Base-by-base conservation (phyloP, 257 asterid genomes). In the Perilla frutescens region DNA sequence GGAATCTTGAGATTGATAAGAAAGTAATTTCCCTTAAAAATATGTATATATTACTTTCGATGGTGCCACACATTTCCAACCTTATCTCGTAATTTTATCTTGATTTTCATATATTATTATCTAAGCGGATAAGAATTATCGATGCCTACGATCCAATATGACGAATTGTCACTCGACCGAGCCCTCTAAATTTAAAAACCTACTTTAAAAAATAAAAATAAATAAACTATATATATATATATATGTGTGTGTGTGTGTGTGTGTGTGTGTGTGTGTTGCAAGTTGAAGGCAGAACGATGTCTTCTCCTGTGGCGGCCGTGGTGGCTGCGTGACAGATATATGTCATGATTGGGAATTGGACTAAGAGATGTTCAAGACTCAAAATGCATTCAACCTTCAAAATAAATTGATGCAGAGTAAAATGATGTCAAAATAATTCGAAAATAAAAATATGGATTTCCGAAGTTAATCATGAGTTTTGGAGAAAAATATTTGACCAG, bases 261-360 rank as follows among this genome's bases (percentile, higher is more conserved):
- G n/a, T n/a, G n/a, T n/a, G n/a, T n/a, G n/a, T n/a, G n/a, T n/a
- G n/a, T 34, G 3, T 48, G 8, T 53, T 15, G 41, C 62, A 62
- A 69, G 49, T 50, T 76, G 70, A 12, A 53, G 13, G 32, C 20
- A 20, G 26, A 20, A 20, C 9, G 15, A 31, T 54, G 11, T 43
- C 50, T 66, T 74, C 71, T 29, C 6, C 29, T 40, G 55, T 60
- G 66, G 71, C 50, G 71, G 70, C 74, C 40, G 47, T 62, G 20
- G 14, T 39, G 54, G 29, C 56, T 20, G 51, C 36, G 57, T 2
- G 20, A 68, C 40, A 47, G 12, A 37, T 8, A n/a, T 51, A 58
- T 31, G 2, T 15, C 5, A 50, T 48, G 13, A 66, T 14, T 73
- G 44, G 64, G 15, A 29, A 15, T 31, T 39, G 66, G 40, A 66